These are phyloP conservation scores for Pyrenochaeta sp. DNA, from an alignment of 2,329 filamentous ascomycete species.

Conservation along the genomic window DNA sequence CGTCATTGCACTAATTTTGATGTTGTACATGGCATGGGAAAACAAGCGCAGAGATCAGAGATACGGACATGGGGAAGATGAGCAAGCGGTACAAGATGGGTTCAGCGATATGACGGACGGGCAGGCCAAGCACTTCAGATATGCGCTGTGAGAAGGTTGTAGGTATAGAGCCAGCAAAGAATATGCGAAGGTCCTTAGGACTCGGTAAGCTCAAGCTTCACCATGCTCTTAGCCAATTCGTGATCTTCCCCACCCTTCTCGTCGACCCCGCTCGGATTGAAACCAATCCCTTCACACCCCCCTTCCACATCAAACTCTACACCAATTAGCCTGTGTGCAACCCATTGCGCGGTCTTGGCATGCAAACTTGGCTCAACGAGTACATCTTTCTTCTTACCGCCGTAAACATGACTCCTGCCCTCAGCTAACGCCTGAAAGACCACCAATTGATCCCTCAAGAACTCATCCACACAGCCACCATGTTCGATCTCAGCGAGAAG, in stretches of 20 bases:
- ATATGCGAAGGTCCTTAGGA: background rate
- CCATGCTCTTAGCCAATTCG: background rate
- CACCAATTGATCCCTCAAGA: slow-evolving; percentile 66
- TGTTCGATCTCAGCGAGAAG: slow-evolving; percentile 57
- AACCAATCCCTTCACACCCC: slow-evolving; percentile 49
- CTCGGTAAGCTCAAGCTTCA: background rate
- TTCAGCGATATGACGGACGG: slow-evolving; percentile 48
- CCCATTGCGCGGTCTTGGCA: slow-evolving; percentile 57
- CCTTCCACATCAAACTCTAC: slow-evolving; percentile 50
- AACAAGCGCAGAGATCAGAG: slow-evolving; percentile 40
- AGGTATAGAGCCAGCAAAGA: background rate
- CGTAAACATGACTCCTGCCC: slow-evolving; percentile 50
- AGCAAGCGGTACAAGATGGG: slow-evolving; percentile 43
- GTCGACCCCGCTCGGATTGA: slow-evolving; percentile 1
- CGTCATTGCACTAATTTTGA: slow-evolving; percentile 38
- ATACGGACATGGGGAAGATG: slow-evolving; percentile 39
- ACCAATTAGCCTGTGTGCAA: slow-evolving; percentile 49
- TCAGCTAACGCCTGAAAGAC: slow-evolving; percentile 66
- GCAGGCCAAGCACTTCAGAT: slow-evolving; percentile 45
- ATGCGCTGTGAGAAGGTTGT: slow-evolving; percentile 33
- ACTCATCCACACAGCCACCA: slow-evolving; percentile 62
- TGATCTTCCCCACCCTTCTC: slow-evolving; percentile 2
- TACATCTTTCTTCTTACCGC: slow-evolving; percentile 29
- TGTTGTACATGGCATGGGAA: slow-evolving; percentile 44
- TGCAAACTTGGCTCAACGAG: slow-evolving; percentile 53